Percentiles rank a stretch among this genome's conserved stretches.
These are phyloP conservation scores for Gypsophila paniculata DNA, from an alignment of 179 eudicot genomes.

Conservation along the genomic window DNA sequence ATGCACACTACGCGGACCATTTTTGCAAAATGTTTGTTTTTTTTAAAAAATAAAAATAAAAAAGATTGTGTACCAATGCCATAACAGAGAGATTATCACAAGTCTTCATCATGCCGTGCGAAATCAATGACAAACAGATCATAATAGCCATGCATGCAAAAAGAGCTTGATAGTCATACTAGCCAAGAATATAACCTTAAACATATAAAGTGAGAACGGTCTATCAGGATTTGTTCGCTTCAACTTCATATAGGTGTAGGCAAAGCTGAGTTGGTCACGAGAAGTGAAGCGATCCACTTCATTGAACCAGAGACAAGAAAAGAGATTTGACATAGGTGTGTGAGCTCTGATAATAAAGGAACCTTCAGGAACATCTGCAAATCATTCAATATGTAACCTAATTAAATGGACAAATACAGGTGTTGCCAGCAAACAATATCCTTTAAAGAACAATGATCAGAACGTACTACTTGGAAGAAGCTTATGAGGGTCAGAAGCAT, in stretches of 20 bases:
- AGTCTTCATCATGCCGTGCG: neutral
- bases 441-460: constrained; percentile 11
- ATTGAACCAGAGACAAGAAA: constrained; percentile 97
- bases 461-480: constrained; percentile 90
- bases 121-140: neutral
- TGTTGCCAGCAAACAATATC: neutral
- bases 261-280: constrained; percentile 94
- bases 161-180: neutral
- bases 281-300: constrained; percentile 96
- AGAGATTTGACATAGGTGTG: constrained; percentile 90
- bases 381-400: constrained; percentile 1
- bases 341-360: constrained; percentile 92
- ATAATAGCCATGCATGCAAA: neutral
- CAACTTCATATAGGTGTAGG: constrained; percentile 80
- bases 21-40: too few relatives aligned
- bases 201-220: constrained; percentile 65
- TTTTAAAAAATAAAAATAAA: too few relatives aligned
- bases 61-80: neutral
- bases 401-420: neutral
- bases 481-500: constrained; percentile 58
- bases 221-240: constrained; percentile 59
- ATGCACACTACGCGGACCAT: too few relatives aligned
- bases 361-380: constrained; percentile 97
- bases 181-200: constrained; percentile 52
- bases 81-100: neutral